Conservation (phyloP, 805 yeast species). For the Sungouiozyma ichnusensis region DNA sequence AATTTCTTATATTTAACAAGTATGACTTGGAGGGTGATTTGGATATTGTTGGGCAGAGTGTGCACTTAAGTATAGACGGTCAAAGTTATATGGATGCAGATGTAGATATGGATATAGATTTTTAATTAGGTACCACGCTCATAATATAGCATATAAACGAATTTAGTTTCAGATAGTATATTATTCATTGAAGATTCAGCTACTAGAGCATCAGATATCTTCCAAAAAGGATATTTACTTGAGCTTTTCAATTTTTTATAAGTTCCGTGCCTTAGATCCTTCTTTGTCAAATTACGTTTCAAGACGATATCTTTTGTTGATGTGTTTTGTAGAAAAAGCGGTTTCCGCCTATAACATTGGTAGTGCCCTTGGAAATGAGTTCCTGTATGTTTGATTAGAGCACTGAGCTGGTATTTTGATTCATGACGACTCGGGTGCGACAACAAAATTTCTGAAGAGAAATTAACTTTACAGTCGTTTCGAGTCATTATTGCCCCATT, state of each 20-base stretch:
- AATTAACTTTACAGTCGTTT: constrained; percentile 62
- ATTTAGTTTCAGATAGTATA: constrained; percentile 57
- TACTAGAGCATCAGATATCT: constrained; percentile 67
- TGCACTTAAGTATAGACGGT: background rate
- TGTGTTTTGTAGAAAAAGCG: too few species aligned
- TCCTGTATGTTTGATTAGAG: constrained; percentile 79
- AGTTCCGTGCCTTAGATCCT: constrained; percentile 11
- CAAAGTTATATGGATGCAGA: constrained; percentile 8
- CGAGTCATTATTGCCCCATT: constrained; percentile 57
- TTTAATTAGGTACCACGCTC: constrained; percentile 30
- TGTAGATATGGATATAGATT: constrained; percentile 8
- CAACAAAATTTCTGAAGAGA: constrained; percentile 42
- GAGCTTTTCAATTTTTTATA: constrained; percentile 47
- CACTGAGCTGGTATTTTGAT: constrained; percentile 48
- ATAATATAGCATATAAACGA: constrained; percentile 81
- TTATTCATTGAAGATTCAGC: constrained; percentile 48
- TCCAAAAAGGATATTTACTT: constrained; percentile 64
- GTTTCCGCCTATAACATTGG: constrained; percentile 77
- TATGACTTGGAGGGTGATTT: constrained; percentile 7
- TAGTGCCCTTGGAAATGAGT: constrained; percentile 85
- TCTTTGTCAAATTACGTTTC: constrained; percentile 12
- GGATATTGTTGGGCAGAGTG: constrained; percentile 6
- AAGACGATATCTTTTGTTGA: too few species aligned
- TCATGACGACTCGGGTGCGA: constrained; percentile 8
- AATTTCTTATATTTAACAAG: constrained; percentile 1